Percentiles rank a stretch among this genome's conserved stretches.
Conservation (phyloP, 805 yeast species). For the Vanderwaltozyma verrucispora region DNA sequence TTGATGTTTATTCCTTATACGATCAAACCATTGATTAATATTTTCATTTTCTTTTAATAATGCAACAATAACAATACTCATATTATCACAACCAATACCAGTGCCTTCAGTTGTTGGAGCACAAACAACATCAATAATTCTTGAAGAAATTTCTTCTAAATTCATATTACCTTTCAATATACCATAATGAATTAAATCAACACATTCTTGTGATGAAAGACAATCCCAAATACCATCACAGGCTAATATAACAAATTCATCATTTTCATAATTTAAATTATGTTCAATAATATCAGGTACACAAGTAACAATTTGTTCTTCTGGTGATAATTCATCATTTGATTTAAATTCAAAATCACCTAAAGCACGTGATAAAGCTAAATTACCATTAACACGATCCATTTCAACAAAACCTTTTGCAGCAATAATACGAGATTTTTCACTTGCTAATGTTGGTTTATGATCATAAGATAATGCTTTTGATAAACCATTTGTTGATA, state of each 20-base stretch:
- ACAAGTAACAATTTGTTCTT: conserved; percentile 94
- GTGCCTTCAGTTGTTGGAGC: conserved; percentile 90
- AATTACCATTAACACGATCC: conserved; percentile 94
- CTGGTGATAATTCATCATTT: conserved; percentile 73
- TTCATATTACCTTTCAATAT: conserved; percentile 53
- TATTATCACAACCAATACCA: conserved; percentile 97
- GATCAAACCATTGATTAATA: conserved; percentile 51
- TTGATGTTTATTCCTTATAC: conserved; percentile 35
- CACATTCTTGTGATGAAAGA: conserved; percentile 84
- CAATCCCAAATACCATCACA: conserved; percentile 99
- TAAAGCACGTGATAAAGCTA: conserved; percentile 90
- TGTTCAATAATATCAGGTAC: conserved; percentile 88
- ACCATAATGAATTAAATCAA: conserved; percentile 88
- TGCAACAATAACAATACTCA: conserved; percentile 89
- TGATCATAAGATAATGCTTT: conserved; percentile 81
- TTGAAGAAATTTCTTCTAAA: conserved; percentile 71
- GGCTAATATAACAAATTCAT: conserved; percentile 87
- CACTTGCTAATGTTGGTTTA: conserved; percentile 93
- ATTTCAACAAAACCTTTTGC: conserved; percentile 99
- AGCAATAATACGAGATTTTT: conserved; percentile 78
- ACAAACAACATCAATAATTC: conserved; percentile 87
- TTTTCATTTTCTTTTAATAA: conserved; percentile 43
- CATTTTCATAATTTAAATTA: conserved; percentile 48
- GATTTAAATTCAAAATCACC: conserved; percentile 71
- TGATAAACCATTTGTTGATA: conserved; percentile 75